Evolutionary conservation across 106 monocot genomes (phyloP), one percentile per base, ranked within the genome.

Genomic region (Allium sativum): DNA sequence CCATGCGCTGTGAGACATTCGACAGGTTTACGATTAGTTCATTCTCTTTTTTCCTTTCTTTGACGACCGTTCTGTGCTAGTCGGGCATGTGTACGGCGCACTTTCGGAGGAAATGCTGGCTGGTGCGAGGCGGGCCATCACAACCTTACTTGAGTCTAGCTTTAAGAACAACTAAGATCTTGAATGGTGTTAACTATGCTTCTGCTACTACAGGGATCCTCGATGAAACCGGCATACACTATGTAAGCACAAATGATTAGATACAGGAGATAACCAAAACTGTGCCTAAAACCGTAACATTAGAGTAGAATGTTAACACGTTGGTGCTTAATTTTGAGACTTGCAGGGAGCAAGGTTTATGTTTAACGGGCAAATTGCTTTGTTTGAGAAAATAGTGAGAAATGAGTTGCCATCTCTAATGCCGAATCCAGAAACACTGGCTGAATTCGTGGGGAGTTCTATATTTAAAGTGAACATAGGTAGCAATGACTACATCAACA

Each of bases 101-200:
- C n/a, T n/a, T n/a, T n/a, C n/a, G n/a, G n/a, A n/a, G n/a, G n/a
- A n/a, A n/a, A n/a, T n/a, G n/a, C n/a, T n/a, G n/a, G n/a, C n/a
- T n/a, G n/a, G n/a, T n/a, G n/a, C n/a, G n/a, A n/a, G n/a, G n/a
- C n/a, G n/a, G n/a, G n/a, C n/a, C n/a, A n/a, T n/a, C 83, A 5
- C 93, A 85, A 19, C 67, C 85, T 16, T 86, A 76, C 46, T 53
- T 82, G 44, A 76, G 81, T 48, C 46, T 73, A 6, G 21, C 42
- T 43, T 64, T 78, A 8, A 43, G 54, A 40, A 55, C 81, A 60
- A 53, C 57, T 10, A 72, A 77, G 9, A 56, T 62, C 50, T 21
- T 83, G 45, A 61, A 58, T 17, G 89, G 93, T 51, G 85, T 88
- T 14, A 93, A 93, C 80, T 93, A 93, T 44, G 89, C 85, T 48